These are phyloP conservation scores for Flaveria ramosissima DNA, from an alignment of 129 eudicot genomes.

Conservation along the genomic window DNA sequence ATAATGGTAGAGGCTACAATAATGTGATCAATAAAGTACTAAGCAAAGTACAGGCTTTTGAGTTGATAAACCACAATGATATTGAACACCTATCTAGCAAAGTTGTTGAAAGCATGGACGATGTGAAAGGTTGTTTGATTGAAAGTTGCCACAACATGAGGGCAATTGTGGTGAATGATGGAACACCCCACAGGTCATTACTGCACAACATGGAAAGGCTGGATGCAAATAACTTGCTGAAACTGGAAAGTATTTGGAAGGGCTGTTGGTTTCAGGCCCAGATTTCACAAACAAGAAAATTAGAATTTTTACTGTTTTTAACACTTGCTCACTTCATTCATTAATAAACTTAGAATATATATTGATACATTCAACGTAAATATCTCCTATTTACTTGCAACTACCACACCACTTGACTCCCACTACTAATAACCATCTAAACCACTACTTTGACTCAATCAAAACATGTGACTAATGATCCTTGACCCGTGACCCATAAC, in stretches of 20 bases:
- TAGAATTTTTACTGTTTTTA: too few species aligned
- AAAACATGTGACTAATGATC: too few species aligned
- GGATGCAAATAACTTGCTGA: conserved; percentile 30
- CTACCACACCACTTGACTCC: too few species aligned
- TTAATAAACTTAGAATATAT: too few species aligned
- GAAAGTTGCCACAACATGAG: conserved; percentile 26
- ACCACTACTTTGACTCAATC: too few species aligned
- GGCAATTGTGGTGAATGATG: conserved; percentile 6
- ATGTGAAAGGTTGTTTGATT: conserved; percentile 37
- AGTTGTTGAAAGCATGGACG: conserved; percentile 3
- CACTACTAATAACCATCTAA: too few species aligned
- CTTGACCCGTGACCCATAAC: too few species aligned
- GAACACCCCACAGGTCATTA: conserved; percentile 8
- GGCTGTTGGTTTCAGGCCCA: neutral
- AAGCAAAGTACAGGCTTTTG: conserved; percentile 26
- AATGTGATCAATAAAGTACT: conserved; percentile 20
- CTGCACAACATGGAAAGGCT: conserved; percentile 35
- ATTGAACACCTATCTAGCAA: conserved; percentile 18
- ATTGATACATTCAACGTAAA: too few species aligned
- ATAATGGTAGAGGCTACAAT: conserved; percentile 15
- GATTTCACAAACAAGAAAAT: too few species aligned
- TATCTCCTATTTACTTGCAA: too few species aligned
- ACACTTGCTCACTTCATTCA: too few species aligned
- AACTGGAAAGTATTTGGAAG: conserved; percentile 11
- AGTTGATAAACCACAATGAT: conserved; percentile 33